A percentile compares a stretch with the other conserved stretches of the same genome.
Conservation (phyloP, 345 rosid genomes). For the Hirschfeldia incana region DNA sequence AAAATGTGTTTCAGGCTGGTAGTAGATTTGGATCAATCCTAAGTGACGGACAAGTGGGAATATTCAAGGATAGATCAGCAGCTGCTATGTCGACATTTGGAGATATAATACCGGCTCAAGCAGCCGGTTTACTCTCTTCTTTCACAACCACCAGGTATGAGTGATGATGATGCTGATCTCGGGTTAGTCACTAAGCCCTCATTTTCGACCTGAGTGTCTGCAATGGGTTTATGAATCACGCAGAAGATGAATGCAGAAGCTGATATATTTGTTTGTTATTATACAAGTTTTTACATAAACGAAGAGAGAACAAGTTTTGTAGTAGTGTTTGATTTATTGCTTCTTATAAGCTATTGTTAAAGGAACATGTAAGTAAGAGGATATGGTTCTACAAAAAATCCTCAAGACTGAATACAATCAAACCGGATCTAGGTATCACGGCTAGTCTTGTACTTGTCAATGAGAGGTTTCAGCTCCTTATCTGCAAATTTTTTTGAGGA, state of each 20-base stretch:
- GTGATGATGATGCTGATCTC: constrained; percentile 41
- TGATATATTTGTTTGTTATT: constrained; percentile 21
- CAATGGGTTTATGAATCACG: not conserved
- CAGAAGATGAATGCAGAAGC: constrained; percentile 19
- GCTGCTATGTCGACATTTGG: constrained; percentile 97
- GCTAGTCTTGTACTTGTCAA: constrained; percentile 22
- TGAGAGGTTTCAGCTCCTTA: constrained; percentile 40
- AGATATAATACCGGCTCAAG: constrained; percentile 93
- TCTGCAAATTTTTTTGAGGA: constrained; percentile 32
- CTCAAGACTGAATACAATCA: constrained; percentile 6
- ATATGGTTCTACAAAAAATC: constrained; percentile 29
- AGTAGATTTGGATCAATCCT: constrained; percentile 93
- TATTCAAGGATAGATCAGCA: constrained; percentile 96
- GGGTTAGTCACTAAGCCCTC: constrained; percentile 9
- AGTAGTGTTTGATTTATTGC: constrained; percentile 31
- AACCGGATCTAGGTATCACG: constrained; percentile 3
- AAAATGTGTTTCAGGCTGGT: constrained; percentile 64
- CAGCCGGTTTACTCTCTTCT: constrained; percentile 97
- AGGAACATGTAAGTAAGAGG: constrained; percentile 38
- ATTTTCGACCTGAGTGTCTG: not conserved
- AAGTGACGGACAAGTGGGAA: constrained; percentile 95
- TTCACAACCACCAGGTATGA: constrained; percentile 73
- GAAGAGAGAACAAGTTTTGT: constrained; percentile 33
- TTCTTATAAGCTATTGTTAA: constrained; percentile 27
- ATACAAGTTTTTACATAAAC: constrained; percentile 26